These are phyloP conservation scores for Insectozyma bohioensis DNA, from an alignment of 1,139 yeast species.

Conservation along the genomic window DNA sequence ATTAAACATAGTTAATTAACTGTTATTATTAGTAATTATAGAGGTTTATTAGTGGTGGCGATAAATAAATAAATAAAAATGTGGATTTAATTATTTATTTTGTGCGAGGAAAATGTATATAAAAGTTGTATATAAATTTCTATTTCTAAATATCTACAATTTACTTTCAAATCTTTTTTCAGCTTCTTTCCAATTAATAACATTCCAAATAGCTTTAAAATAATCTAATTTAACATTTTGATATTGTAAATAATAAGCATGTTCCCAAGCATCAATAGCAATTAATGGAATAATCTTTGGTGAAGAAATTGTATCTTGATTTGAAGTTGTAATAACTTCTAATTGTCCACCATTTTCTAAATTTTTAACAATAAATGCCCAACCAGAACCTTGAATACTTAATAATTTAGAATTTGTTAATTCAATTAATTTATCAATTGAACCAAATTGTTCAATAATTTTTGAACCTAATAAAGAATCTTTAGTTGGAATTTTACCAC, in stretches of 20 bases:
- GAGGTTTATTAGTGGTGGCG: constrained; percentile 4
- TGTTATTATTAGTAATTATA: neutral
- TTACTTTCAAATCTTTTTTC: constrained; percentile 52
- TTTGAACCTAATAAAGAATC: constrained; percentile 61
- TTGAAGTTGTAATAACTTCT: constrained; percentile 82
- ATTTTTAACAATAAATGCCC: constrained; percentile 95
- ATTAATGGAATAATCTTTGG: constrained; percentile 70
- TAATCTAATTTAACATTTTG: constrained; percentile 92
- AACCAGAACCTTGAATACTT: constrained; percentile 95
- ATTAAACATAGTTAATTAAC: constrained; percentile 12
- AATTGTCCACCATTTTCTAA: constrained; percentile 70
- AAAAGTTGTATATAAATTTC: too few species aligned
- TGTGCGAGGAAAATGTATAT: too few species aligned
- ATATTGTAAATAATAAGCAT: constrained; percentile 95
- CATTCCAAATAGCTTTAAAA: constrained; percentile 96
- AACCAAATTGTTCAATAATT: constrained; percentile 69
- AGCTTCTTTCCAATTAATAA: constrained; percentile 95
- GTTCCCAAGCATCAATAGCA: constrained; percentile 99
- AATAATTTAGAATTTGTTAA: constrained; percentile 79
- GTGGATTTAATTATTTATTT: too few species aligned
- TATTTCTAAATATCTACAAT: neutral
- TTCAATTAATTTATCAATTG: constrained; percentile 68
- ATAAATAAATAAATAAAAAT: too few species aligned
- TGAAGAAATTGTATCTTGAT: constrained; percentile 88
- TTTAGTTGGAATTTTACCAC: constrained; percentile 76